Percentiles rank a stretch among this genome's conserved stretches.
Evolutionary conservation across 306 rosid species (phyloP).

Genomic region (Benincasa hispida): DNA sequence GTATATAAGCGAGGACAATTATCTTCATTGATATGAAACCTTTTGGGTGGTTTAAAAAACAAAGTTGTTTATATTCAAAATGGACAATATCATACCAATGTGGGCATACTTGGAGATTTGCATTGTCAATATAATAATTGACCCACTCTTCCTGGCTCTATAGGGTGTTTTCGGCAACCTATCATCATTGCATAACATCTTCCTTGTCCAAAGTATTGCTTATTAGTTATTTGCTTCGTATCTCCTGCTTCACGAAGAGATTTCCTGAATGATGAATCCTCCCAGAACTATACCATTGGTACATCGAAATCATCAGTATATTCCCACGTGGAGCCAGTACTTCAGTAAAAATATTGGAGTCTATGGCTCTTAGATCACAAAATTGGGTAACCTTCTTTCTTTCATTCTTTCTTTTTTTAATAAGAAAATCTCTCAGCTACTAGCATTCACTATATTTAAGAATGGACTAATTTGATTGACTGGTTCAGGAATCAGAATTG

Average conservation of each 20-base stretch:
- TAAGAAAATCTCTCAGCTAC: not conserved
- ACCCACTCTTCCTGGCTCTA: not conserved
- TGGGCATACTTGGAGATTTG: no score
- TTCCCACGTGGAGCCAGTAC: not conserved
- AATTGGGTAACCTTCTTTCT: not conserved
- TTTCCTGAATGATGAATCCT: not conserved
- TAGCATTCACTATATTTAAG: not conserved
- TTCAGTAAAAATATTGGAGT: not conserved
- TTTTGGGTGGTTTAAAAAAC: no score
- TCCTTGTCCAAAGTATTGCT: not conserved
- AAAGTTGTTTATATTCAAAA: no score
- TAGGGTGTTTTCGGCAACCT: not conserved
- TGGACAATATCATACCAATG: no score
- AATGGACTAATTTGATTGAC: not conserved
- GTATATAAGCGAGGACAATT: no score
- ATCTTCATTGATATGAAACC: no score
- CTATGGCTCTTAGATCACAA: no score
- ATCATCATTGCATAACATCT: not conserved
- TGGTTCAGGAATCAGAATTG: not conserved
- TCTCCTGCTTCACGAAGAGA: not conserved
- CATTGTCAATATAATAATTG: no score
- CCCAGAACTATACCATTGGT: not conserved
- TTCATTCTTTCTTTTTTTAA: no score
- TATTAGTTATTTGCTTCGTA: not conserved
- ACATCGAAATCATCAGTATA: no score